Percentiles rank a stretch among this genome's conserved stretches.
phyloP scores from a whole-genome alignment of 2,329 filamentous ascomycete species.

The Trichophyton simii region DNA sequence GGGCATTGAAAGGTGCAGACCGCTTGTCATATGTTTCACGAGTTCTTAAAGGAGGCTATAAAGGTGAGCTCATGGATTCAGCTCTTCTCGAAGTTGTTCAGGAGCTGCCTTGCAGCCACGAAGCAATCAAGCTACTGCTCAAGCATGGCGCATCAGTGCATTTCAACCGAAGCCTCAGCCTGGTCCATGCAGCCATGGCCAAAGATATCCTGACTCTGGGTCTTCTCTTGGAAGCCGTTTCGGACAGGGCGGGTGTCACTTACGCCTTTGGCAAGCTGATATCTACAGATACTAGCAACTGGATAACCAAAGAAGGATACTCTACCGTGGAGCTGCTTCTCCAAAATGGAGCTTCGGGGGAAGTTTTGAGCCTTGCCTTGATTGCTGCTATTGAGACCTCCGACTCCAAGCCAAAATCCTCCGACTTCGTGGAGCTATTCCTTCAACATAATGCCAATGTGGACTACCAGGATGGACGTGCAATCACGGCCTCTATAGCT shows the following conservation, averaged over 20 bases:
- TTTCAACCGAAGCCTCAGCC: conserved; percentile 43
- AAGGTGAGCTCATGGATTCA: conserved; percentile 8
- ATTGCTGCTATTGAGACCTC: conserved; percentile 36
- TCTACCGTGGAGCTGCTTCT: conserved; percentile 39
- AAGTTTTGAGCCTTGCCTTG: conserved; percentile 37
- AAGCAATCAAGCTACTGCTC: conserved; percentile 40
- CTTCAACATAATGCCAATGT: conserved; percentile 33
- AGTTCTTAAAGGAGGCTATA: conserved; percentile 16
- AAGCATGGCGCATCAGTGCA: conserved; percentile 44
- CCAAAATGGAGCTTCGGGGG: conserved; percentile 17
- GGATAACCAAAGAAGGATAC: conserved; percentile 41
- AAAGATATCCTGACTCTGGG: conserved; percentile 9
- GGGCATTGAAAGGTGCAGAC: conserved; percentile 2
- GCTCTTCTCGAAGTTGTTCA: conserved; percentile 14
- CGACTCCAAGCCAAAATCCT: conserved; percentile 25
- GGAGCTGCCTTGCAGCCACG: conserved; percentile 11
- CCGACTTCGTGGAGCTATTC: conserved; percentile 34
- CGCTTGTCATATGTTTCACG: conserved; percentile 13
- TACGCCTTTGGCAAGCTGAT: conserved; percentile 12
- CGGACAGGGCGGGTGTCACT: conserved; percentile 9
- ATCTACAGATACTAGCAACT: conserved; percentile 15
- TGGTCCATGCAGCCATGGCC: conserved; percentile 20
- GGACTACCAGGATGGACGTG: conserved; percentile 43
- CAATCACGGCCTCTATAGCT: conserved; percentile 39
- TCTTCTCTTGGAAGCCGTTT: conserved; percentile 11